Evolutionary conservation across 345 rosid genomes (phyloP).

Genomic region (Melaleuca quinquenervia): DNA sequence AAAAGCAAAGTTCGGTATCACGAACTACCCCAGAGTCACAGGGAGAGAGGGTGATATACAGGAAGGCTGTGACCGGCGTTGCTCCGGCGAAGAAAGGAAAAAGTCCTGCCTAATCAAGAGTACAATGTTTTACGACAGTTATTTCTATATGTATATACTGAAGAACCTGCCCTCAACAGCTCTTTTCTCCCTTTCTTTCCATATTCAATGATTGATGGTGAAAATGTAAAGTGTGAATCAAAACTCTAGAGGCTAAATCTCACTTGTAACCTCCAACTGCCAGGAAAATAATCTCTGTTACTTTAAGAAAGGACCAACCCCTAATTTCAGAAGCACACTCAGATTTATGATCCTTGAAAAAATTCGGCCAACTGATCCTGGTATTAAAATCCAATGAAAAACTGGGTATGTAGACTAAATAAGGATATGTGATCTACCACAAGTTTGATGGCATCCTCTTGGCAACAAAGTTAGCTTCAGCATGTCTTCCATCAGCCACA

Average conservation of each 20-base stretch:
- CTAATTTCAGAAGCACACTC: neutral
- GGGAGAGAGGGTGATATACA: neutral
- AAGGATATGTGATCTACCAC: neutral
- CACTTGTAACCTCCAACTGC: neutral
- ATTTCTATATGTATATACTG: neutral
- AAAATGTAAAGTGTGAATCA: neutral
- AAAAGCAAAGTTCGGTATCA: neutral
- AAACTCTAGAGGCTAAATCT: neutral
- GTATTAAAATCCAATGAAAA: neutral
- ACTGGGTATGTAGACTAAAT: neutral
- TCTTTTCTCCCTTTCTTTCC: neutral
- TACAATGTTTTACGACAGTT: neutral
- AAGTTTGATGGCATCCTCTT: slow-evolving; percentile 36
- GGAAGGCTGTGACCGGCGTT: neutral
- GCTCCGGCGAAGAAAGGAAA: neutral
- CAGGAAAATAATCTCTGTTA: neutral
- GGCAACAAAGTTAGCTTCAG: slow-evolving; percentile 48
- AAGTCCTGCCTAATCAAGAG: neutral
- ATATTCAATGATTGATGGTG: neutral
- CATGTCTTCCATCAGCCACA: slow-evolving; percentile 32
- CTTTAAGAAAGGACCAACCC: neutral
- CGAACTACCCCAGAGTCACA: neutral
- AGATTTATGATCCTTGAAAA: neutral
- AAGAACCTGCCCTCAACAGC: neutral
- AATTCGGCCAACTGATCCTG: neutral